A percentile compares a stretch with the other conserved stretches of the same genome.
phyloP scores from a whole-genome alignment of 257 asterid species.

The Handroanthus guayacan region DNA sequence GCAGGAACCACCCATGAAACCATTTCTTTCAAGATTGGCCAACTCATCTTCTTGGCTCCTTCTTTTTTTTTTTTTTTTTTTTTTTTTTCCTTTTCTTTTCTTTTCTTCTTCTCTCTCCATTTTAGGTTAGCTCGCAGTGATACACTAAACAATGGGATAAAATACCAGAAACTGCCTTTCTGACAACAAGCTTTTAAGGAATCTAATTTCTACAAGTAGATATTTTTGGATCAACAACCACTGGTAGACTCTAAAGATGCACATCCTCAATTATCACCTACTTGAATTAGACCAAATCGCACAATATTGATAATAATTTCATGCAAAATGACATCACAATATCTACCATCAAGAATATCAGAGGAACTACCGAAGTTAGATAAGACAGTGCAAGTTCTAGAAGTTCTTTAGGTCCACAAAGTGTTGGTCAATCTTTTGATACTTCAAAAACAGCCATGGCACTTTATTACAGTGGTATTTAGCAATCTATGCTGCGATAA shows the following conservation, averaged over 20 bases:
- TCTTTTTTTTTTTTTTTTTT: conserved; percentile 27
- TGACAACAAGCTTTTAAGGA: conserved; percentile 9
- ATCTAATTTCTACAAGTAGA: neutral
- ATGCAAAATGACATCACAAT: neutral
- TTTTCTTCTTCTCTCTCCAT: conserved; percentile 32
- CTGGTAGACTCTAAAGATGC: conserved; percentile 1
- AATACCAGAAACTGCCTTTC: neutral
- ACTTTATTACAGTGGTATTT: neutral
- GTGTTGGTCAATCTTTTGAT: neutral
- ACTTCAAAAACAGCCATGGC: conserved; percentile 12
- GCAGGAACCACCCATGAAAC: conserved; percentile 50
- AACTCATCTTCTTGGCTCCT: conserved; percentile 41
- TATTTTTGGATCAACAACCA: conserved; percentile 30
- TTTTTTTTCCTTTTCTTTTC: no score
- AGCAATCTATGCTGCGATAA: conserved; percentile 10
- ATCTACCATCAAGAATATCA: conserved; percentile 23
- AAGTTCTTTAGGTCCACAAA: conserved; percentile 26
- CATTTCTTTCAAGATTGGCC: conserved; percentile 61
- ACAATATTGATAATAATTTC: neutral
- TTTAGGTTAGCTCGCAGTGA: conserved; percentile 26
- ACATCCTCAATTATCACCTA: neutral
- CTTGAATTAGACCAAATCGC: neutral
- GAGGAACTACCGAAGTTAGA: conserved; percentile 17
- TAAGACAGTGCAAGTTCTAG: conserved; percentile 3
- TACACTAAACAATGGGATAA: neutral